phyloP scores from a whole-genome alignment of 257 asterid genomes.

The Solanum phureja region DNA sequence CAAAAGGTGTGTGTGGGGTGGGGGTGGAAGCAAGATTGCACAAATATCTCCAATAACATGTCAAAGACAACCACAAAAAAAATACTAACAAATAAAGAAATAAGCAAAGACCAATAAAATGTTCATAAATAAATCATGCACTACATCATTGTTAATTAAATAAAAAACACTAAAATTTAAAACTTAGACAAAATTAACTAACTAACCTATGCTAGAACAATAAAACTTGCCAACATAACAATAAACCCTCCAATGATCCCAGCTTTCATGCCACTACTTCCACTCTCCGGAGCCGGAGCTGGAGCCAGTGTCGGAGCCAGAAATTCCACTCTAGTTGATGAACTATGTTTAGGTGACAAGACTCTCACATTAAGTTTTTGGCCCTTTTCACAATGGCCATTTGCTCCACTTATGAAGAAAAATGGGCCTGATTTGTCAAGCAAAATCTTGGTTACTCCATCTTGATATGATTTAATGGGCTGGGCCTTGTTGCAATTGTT shows the following conservation, averaged over 20 bases:
- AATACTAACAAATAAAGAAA: not conserved
- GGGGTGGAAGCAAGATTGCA: not conserved
- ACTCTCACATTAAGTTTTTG: conserved; percentile 41
- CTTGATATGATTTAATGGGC: conserved; percentile 31
- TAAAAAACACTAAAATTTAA: not conserved
- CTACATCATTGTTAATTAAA: not conserved
- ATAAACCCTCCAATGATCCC: conserved; percentile 1
- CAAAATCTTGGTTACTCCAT: conserved; percentile 30
- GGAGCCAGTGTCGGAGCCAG: conserved; percentile 29
- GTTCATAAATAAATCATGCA: not conserved
- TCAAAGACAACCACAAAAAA: not conserved
- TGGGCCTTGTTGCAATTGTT: conserved; percentile 27
- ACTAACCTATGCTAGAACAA: not conserved
- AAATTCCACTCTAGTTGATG: not conserved
- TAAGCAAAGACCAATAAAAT: not conserved
- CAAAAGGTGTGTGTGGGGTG: not conserved
- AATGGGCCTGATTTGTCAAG: conserved; percentile 36
- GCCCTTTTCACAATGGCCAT: conserved; percentile 51
- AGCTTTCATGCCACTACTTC: not conserved
- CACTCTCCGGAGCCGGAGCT: conserved; percentile 22
- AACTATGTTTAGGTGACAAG: conserved; percentile 19
- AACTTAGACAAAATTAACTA: conserved; percentile 3
- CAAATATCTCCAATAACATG: not conserved
- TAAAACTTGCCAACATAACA: conserved; percentile 1
- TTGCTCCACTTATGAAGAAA: conserved; percentile 61